These are phyloP conservation scores for Apiotrichum akiyoshidainum DNA, from an alignment of 1,284 basidiomycete species.

Conservation along the genomic window DNA sequence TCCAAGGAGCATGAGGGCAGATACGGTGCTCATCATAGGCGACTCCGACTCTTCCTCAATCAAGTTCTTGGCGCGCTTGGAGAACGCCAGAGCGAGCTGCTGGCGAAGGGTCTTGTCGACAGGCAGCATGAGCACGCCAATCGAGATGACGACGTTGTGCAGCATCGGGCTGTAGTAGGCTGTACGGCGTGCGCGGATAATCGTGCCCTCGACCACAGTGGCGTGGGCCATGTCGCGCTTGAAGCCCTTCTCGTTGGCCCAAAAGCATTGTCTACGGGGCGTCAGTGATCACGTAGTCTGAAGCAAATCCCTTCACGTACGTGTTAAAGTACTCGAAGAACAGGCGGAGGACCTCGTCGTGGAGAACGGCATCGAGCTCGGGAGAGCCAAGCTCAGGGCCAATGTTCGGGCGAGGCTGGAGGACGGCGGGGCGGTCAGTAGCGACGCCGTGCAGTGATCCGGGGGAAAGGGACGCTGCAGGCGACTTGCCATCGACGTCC, in stretches of 20 bases:
- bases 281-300: background rate
- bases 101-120: conserved; percentile 9
- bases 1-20: conserved; percentile 35
- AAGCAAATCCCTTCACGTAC: background rate
- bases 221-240: conserved; percentile 15
- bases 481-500: background rate
- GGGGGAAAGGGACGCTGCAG: background rate
- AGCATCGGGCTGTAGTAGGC: conserved; percentile 52
- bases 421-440: conserved; percentile 8
- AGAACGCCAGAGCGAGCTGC: conserved; percentile 21
- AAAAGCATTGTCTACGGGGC: conserved; percentile 22
- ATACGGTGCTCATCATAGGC: conserved; percentile 35
- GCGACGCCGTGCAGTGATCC: background rate
- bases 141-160: conserved; percentile 69
- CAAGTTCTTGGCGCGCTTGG: conserved; percentile 24
- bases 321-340: conserved; percentile 32
- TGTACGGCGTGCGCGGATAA: conserved; percentile 20
- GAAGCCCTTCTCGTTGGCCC: conserved; percentile 27
- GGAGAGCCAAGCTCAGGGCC: conserved; percentile 13
- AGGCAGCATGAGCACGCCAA: conserved; percentile 19
- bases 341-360: conserved; percentile 22
- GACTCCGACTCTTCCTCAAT: conserved; percentile 36
- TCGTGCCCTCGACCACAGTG: conserved; percentile 7
- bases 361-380: conserved; percentile 19
- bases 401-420: conserved; percentile 2